Percentiles rank a stretch among this genome's conserved stretches.
phyloP scores from a whole-genome alignment of 2,329 filamentous ascomycete species.

The Immersiporthe knoxdaviesiana region DNA sequence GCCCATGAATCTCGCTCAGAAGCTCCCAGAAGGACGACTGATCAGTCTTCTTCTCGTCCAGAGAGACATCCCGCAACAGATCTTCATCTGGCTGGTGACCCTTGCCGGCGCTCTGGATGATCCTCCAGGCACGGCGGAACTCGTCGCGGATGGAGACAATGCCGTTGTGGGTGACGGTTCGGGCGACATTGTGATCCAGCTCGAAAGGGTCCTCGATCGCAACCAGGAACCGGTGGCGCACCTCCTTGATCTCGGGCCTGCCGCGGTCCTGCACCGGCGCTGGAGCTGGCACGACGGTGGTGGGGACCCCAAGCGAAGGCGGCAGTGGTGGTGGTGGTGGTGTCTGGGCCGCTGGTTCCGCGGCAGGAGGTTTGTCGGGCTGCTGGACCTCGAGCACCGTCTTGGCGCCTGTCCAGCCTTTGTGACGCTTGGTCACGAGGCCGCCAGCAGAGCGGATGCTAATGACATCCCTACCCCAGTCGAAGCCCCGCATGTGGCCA shows the following conservation, averaged over 20 bases:
- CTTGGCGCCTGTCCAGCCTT: slow-evolving; percentile 85
- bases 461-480: slow-evolving; percentile 80
- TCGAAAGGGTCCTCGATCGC: slow-evolving; percentile 94
- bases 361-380: slow-evolving; percentile 35
- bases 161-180: slow-evolving; percentile 82
- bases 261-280: slow-evolving; percentile 20
- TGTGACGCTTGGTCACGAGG: slow-evolving; percentile 71
- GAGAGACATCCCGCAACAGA: slow-evolving; percentile 56
- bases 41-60: slow-evolving; percentile 38
- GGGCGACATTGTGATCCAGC: slow-evolving; percentile 81
- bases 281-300: neutral
- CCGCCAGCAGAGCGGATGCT: slow-evolving; percentile 75
- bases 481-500: slow-evolving; percentile 62
- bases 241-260: slow-evolving; percentile 60
- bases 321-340: slow-evolving; percentile 16
- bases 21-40: slow-evolving; percentile 40
- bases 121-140: slow-evolving; percentile 77
- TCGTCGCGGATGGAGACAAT: slow-evolving; percentile 83
- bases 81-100: slow-evolving; percentile 45
- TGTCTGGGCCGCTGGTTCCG: slow-evolving; percentile 29
- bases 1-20: slow-evolving; percentile 47
- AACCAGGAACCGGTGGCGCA: slow-evolving; percentile 80
- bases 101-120: slow-evolving; percentile 61
- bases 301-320: neutral
- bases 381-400: slow-evolving; percentile 62